These are phyloP conservation scores for Rhizophagus prolifer DNA, from an alignment of 192 early-diverging fungal genomes.

Conservation along the genomic window DNA sequence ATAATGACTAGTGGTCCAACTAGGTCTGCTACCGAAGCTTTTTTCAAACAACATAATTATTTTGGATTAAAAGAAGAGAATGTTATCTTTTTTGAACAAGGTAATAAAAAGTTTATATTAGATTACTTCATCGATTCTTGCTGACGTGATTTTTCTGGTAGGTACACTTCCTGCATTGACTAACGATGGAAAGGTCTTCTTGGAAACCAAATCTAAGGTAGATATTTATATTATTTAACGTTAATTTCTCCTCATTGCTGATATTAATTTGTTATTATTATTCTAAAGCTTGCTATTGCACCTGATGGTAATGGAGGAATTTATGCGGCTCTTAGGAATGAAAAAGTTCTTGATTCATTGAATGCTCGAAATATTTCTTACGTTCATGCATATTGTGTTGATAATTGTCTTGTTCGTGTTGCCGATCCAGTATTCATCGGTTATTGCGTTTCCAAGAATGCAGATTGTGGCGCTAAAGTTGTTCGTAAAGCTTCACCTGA, in stretches of 20 bases:
- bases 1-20: slow-evolving; percentile 99
- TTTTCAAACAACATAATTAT: slow-evolving; percentile 79
- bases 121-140: not conserved
- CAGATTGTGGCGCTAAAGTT: slow-evolving; percentile 94
- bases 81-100: slow-evolving; percentile 96
- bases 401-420: slow-evolving; percentile 96
- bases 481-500: slow-evolving; percentile 85
- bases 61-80: slow-evolving; percentile 87
- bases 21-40: slow-evolving; percentile 67
- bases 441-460: slow-evolving; percentile 83
- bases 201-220: slow-evolving; percentile 51
- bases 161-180: slow-evolving; percentile 91
- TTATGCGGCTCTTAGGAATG: slow-evolving; percentile 85
- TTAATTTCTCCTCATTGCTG: slow-evolving; percentile 66
- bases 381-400: slow-evolving; percentile 95
- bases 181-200: slow-evolving; percentile 88
- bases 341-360: slow-evolving; percentile 80
- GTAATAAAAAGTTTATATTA: slow-evolving; percentile 34
- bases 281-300: slow-evolving; percentile 77
- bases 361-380: slow-evolving; percentile 81
- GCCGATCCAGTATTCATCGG: slow-evolving; percentile 96
- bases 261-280: slow-evolving; percentile 84
- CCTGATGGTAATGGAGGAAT: slow-evolving; percentile 94
- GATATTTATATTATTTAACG: slow-evolving; percentile 76
- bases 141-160: slow-evolving; percentile 15